phyloP scores from a whole-genome alignment of 345 rosid species.

The Euclidium syriacum region DNA sequence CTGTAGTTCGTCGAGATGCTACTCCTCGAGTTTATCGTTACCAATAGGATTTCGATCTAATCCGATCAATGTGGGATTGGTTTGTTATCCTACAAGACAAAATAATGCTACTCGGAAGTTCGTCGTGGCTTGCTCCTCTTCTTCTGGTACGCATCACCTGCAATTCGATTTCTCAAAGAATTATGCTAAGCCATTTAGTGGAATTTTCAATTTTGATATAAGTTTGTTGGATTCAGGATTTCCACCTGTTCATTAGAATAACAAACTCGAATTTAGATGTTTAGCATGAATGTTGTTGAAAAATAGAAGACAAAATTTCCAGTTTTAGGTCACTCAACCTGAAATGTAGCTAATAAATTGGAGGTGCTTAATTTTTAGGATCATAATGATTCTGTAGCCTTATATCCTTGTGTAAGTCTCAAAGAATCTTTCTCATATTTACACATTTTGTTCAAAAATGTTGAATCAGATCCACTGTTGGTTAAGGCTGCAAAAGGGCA shows the following conservation, averaged over 20 bases:
- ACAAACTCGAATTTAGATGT: not conserved
- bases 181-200: no score
- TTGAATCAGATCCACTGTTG: constrained; percentile 62
- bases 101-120: constrained; percentile 24
- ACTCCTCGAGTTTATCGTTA: constrained; percentile 32
- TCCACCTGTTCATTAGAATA: not conserved
- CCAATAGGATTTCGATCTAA: constrained; percentile 38
- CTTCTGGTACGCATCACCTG: constrained; percentile 20
- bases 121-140: constrained; percentile 44
- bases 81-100: constrained; percentile 28
- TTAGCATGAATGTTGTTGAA: not conserved
- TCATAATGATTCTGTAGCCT: not conserved
- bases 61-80: constrained; percentile 30
- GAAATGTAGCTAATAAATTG: not conserved
- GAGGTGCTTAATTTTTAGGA: no score
- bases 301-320: not conserved
- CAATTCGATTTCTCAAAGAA: not conserved
- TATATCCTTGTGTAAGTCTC: not conserved
- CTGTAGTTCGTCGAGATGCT: constrained; percentile 38
- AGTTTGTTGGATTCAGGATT: not conserved
- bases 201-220: not conserved
- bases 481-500: constrained; percentile 91
- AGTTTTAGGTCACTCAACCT: not conserved
- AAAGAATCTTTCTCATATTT: not conserved
- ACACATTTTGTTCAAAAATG: constrained; percentile 4